Percentiles rank a stretch among this genome's conserved stretches.
Evolutionary conservation across 371 early-diverging fungal species (phyloP).

Genomic region (Parasitella parasitica): DNA sequence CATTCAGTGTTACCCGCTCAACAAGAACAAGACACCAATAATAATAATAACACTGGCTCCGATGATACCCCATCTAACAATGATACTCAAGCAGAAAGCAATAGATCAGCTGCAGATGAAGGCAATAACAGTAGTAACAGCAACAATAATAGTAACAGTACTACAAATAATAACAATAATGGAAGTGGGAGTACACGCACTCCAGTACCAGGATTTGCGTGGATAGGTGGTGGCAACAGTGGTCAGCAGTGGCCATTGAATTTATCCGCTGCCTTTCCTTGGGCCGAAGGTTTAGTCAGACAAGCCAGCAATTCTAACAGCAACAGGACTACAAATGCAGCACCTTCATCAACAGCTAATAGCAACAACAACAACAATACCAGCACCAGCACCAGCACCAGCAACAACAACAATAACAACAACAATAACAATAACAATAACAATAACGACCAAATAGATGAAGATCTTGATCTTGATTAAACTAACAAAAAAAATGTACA

Average conservation of each 20-base stretch:
- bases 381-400: background rate
- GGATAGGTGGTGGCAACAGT: background rate
- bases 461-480: slow-evolving; percentile 15
- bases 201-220: background rate
- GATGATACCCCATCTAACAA: slow-evolving; percentile 1
- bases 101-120: background rate
- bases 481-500: background rate
- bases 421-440: background rate
- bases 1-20: slow-evolving; percentile 34
- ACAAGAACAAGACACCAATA: background rate
- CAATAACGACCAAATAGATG: background rate
- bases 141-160: background rate
- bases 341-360: background rate
- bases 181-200: background rate
- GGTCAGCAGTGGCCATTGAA: slow-evolving; percentile 1
- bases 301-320: background rate
- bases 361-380: background rate
- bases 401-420: background rate
- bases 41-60: slow-evolving; percentile 5
- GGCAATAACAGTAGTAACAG: background rate
- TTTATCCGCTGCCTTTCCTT: slow-evolving; percentile 6
- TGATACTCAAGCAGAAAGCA: background rate
- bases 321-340: background rate
- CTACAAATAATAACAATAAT: background rate
- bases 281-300: background rate